phyloP scores from a whole-genome alignment of 495 filamentous ascomycete genomes.

The Parachaetomium inaequale region DNA sequence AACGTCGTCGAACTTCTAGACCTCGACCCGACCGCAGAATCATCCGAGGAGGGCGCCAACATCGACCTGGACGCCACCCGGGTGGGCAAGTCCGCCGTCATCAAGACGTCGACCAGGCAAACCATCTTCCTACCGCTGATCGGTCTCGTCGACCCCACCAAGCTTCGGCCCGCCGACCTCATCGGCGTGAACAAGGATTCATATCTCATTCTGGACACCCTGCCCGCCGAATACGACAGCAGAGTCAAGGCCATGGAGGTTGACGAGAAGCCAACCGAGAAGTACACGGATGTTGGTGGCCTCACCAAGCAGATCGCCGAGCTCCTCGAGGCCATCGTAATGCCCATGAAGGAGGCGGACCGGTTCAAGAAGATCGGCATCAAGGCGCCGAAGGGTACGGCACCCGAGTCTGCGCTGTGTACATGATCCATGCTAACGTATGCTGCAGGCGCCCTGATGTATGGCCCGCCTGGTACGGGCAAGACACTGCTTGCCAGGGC shows the following conservation, averaged over 20 bases:
- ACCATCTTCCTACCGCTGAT: constrained; percentile 99
- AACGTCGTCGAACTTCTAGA: constrained; percentile 97
- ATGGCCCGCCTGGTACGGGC: constrained; percentile 93
- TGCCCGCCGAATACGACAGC: constrained; percentile 99
- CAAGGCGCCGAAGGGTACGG: constrained; percentile 96
- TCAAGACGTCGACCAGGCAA: constrained; percentile 99
- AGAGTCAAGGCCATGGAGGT: constrained; percentile 99
- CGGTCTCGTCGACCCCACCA: constrained; percentile 90
- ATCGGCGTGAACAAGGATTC: constrained; percentile 99
- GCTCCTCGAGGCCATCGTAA: constrained; percentile 97
- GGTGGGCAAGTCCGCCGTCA: constrained; percentile 96
- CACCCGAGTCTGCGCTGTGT: background rate
- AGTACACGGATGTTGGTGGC: constrained; percentile 97
- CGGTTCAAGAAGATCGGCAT: constrained; percentile 99
- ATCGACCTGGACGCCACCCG: constrained; percentile 97
- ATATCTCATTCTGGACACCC: constrained; percentile 95
- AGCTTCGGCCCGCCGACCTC: constrained; percentile 88
- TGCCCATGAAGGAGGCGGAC: constrained; percentile 99
- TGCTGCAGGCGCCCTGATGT: constrained; percentile 84
- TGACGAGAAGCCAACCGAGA: constrained; percentile 98
- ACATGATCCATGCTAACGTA: constrained; percentile 3
- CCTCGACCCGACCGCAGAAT: constrained; percentile 93
- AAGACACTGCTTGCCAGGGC: constrained; percentile 97
- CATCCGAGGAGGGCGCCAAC: constrained; percentile 94
- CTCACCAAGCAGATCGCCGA: constrained; percentile 99